Evolutionary conservation across 345 rosid genomes (phyloP).

Genomic region (Noccaea caerulescens): DNA sequence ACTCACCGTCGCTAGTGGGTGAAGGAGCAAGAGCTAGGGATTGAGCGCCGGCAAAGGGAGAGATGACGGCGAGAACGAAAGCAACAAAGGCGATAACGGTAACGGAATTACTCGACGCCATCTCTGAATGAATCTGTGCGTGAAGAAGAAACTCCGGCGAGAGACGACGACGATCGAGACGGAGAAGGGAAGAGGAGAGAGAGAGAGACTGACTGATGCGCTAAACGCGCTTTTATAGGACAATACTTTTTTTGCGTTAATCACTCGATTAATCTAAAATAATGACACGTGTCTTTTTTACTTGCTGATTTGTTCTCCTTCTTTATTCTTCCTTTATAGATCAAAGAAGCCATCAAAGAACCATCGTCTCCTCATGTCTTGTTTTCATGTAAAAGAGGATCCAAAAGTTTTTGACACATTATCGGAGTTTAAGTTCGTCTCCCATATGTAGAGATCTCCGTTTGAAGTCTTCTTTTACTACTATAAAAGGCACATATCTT

Average conservation of each 20-base stretch:
- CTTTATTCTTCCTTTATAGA: constrained; percentile 1
- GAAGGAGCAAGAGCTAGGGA: constrained; percentile 59
- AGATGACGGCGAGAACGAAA: constrained; percentile 42
- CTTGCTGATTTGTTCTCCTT: background rate
- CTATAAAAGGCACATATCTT: too few species aligned
- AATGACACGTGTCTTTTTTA: constrained; percentile 12
- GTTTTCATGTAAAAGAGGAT: too few species aligned
- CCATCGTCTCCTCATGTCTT: background rate
- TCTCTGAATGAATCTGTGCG: background rate
- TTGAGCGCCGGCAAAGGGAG: constrained; percentile 45
- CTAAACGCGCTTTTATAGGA: constrained; percentile 15
- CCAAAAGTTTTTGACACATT: too few species aligned
- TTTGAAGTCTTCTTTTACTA: too few species aligned
- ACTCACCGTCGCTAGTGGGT: constrained; percentile 64
- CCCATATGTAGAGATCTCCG: too few species aligned
- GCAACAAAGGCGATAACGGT: constrained; percentile 36
- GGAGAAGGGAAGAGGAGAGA: background rate
- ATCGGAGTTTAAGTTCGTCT: too few species aligned
- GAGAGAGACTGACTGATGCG: background rate
- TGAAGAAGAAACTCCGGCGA: background rate
- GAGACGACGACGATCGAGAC: background rate
- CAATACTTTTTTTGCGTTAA: background rate
- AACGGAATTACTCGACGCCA: constrained; percentile 42
- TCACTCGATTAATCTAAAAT: background rate
- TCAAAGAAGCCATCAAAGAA: too few species aligned